Conservation (phyloP, 2,329 filamentous ascomycete species). For the Aspergillus aculeatinus region DNA sequence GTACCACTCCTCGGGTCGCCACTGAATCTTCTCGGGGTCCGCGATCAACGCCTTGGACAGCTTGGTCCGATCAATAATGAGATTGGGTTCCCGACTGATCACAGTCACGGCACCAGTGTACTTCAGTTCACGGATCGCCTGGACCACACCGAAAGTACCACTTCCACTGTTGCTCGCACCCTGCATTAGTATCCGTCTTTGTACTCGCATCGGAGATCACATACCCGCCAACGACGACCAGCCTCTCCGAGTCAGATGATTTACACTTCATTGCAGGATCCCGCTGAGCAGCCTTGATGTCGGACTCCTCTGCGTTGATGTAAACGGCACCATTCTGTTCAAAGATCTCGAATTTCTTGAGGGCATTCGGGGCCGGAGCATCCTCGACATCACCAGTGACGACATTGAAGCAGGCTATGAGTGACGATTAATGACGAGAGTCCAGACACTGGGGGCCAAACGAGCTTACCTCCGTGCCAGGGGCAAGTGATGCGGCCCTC, state of each 20-base stretch:
- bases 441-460: neutral
- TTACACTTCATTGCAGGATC: constrained; percentile 72
- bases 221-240: constrained; percentile 77
- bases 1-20: constrained; percentile 76
- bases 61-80: constrained; percentile 91
- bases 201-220: constrained; percentile 17
- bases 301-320: constrained; percentile 74
- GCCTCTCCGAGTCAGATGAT: constrained; percentile 56
- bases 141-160: constrained; percentile 76
- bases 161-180: constrained; percentile 59
- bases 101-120: constrained; percentile 79
- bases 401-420: constrained; percentile 86
- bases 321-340: constrained; percentile 83
- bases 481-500: constrained; percentile 86
- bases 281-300: constrained; percentile 73
- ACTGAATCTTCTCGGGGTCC: constrained; percentile 74
- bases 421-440: neutral
- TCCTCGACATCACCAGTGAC: constrained; percentile 91
- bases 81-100: constrained; percentile 78
- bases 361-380: constrained; percentile 82
- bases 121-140: constrained; percentile 77
- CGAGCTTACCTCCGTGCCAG: constrained; percentile 81
- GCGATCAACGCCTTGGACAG: constrained; percentile 89
- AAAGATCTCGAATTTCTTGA: constrained; percentile 76
- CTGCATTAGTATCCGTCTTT: neutral